Percentiles rank a stretch among this genome's conserved stretches.
phyloP scores from a whole-genome alignment of 768 basidiomycete genomes.

The Suillus plorans region DNA sequence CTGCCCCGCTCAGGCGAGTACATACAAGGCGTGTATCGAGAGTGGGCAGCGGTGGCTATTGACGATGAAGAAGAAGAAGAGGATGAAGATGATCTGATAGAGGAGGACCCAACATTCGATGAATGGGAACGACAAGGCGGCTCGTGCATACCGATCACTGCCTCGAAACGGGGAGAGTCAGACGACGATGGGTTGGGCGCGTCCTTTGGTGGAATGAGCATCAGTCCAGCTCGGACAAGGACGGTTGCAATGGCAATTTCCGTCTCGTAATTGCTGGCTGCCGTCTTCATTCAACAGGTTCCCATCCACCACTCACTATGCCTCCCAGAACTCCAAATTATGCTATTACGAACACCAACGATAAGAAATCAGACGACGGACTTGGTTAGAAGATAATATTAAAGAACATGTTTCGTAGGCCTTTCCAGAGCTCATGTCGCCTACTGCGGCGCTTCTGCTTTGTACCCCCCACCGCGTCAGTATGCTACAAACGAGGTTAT shows the following conservation, averaged over 20 bases:
- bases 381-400: not conserved
- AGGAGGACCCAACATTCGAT: conserved; percentile 22
- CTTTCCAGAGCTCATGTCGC: conserved; percentile 5
- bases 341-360: not conserved
- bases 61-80: conserved; percentile 70
- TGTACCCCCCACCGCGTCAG: not conserved
- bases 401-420: conserved; percentile 2
- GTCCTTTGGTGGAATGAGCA: conserved; percentile 82
- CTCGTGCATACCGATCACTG: conserved; percentile 23
- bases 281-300: not conserved
- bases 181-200: conserved; percentile 58
- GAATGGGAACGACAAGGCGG: conserved; percentile 11
- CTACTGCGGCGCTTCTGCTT: conserved; percentile 3
- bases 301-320: not conserved
- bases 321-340: not conserved
- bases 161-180: conserved; percentile 18
- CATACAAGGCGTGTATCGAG: conserved; percentile 83
- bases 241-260: conserved; percentile 13
- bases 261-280: not conserved
- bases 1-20: conserved; percentile 76
- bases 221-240: conserved; percentile 57
- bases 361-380: not conserved
- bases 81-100: conserved; percentile 55
- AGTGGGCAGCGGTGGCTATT: conserved; percentile 82
- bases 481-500: not conserved